Conservation (phyloP, 345 rosid genomes). For the Euphorbia pulcherrima region DNA sequence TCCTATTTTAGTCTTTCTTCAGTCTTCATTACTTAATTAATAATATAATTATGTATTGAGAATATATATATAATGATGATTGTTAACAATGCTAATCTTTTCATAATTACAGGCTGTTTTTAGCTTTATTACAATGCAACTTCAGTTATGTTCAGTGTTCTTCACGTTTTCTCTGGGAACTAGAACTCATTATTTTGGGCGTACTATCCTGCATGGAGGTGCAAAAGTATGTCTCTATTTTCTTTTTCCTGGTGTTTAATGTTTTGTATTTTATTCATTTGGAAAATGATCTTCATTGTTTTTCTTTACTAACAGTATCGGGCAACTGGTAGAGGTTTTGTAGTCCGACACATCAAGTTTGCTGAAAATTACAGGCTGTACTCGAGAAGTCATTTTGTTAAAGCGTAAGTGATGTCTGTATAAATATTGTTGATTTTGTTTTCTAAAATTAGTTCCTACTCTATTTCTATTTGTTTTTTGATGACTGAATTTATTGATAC, state of each 20-base stretch:
- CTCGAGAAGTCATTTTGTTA: slow-evolving; percentile 95
- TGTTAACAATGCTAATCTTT: not conserved
- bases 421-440: not conserved
- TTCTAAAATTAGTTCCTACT: not conserved
- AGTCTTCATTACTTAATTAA: too few relatives aligned
- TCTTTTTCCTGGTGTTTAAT: not conserved
- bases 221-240: slow-evolving; percentile 59
- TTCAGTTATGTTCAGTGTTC: slow-evolving; percentile 94
- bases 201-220: slow-evolving; percentile 98
- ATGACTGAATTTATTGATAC: not conserved
- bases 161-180: slow-evolving; percentile 98
- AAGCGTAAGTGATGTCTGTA: slow-evolving; percentile 63
- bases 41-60: too few relatives aligned
- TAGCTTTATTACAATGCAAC: slow-evolving; percentile 95
- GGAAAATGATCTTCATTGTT: slow-evolving; percentile 16
- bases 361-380: slow-evolving; percentile 96
- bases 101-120: slow-evolving; percentile 70
- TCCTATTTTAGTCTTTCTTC: not conserved
- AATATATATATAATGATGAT: not conserved
- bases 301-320: slow-evolving; percentile 58
- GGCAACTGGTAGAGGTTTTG: slow-evolving; percentile 99
- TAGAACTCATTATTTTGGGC: slow-evolving; percentile 98
- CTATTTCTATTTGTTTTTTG: not conserved
- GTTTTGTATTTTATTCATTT: not conserved
- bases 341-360: slow-evolving; percentile 93